phyloP scores from a whole-genome alignment of 2,329 filamentous ascomycete genomes.

The Aspergillus fumigatiaffinis region DNA sequence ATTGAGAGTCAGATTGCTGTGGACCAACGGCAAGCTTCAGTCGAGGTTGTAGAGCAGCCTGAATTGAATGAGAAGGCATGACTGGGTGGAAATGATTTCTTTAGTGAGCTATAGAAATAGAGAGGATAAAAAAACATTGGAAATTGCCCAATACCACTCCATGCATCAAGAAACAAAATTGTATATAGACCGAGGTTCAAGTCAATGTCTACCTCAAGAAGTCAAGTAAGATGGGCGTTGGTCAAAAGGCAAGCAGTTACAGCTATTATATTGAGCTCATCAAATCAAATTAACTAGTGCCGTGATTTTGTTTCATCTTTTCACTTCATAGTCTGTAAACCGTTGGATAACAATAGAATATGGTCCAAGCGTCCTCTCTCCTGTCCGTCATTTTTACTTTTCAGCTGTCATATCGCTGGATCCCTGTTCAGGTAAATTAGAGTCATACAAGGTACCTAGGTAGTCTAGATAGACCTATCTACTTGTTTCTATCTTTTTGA shows the following conservation, averaged over 20 bases:
- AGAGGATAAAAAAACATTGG: not conserved
- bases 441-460: not conserved
- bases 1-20: conserved; percentile 2
- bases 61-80: not conserved
- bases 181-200: not conserved
- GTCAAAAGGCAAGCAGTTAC: not conserved
- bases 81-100: not conserved
- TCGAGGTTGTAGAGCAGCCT: not conserved
- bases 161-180: too few relatives aligned
- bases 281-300: not conserved
- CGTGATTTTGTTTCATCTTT: not conserved
- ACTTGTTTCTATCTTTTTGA: not conserved
- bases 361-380: not conserved
- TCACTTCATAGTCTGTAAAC: not conserved
- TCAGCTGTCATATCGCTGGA: not conserved
- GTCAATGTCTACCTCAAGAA: not conserved
- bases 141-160: too few relatives aligned
- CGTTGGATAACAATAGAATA: not conserved
- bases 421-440: not conserved
- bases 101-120: not conserved
- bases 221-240: not conserved
- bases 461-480: too few relatives aligned
- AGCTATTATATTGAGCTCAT: not conserved
- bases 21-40: not conserved
- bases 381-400: not conserved